These are phyloP conservation scores for Geotrichum australiense DNA, from an alignment of 1,139 yeast genomes.

Conservation along the genomic window DNA sequence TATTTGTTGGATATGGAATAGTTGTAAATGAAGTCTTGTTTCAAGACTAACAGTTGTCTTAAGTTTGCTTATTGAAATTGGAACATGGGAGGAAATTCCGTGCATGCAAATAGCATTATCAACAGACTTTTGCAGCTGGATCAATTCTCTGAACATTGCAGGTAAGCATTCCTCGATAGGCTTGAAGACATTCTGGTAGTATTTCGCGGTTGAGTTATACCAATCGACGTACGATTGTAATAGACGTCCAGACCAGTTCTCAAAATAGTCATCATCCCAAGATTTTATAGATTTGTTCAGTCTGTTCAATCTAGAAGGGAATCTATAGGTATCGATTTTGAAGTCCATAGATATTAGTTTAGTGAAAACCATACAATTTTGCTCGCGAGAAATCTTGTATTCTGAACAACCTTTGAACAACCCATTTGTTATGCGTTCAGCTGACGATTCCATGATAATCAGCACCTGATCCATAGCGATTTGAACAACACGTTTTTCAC, in stretches of 20 bases:
- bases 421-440: not conserved
- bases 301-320: conserved; percentile 7
- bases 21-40: conserved; percentile 22
- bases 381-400: not conserved
- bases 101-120: conserved; percentile 16
- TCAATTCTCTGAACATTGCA: conserved; percentile 9
- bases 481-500: not conserved
- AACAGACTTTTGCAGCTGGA: conserved; percentile 12
- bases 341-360: conserved; percentile 15
- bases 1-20: conserved; percentile 25
- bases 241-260: no score
- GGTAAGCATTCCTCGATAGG: no score
- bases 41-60: conserved; percentile 22
- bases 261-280: no score
- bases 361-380: conserved; percentile 7
- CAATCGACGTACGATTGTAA: not conserved
- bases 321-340: conserved; percentile 10
- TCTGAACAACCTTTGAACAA: not conserved
- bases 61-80: conserved; percentile 21
- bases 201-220: not conserved
- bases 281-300: no score
- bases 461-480: conserved; percentile 1
- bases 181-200: no score
- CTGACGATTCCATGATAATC: not conserved
- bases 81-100: conserved; percentile 15